Evolutionary conservation across 352 stramenopile genomes (phyloP).

Genomic region (Globisporangium carolinianum): DNA sequence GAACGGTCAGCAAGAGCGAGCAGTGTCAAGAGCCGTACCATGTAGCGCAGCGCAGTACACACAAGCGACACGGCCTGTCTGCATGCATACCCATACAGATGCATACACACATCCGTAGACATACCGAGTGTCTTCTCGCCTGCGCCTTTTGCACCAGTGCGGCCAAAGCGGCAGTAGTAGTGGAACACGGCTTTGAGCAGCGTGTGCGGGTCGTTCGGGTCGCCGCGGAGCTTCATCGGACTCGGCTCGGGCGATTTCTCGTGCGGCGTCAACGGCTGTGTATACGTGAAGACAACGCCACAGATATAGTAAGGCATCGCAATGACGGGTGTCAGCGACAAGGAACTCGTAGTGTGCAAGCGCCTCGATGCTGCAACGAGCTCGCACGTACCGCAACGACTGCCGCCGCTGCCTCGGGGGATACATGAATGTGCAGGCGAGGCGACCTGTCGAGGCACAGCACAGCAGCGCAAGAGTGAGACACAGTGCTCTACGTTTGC

Average conservation of each 20-base stretch:
- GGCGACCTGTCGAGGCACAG: slow-evolving; percentile 7
- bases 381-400: slow-evolving; percentile 6
- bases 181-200: slow-evolving; percentile 76
- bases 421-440: slow-evolving; percentile 10
- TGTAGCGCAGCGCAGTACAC: too few species aligned
- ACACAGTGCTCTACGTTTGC: too few species aligned
- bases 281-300: not conserved
- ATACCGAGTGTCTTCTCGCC: slow-evolving; percentile 65
- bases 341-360: not conserved
- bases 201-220: slow-evolving; percentile 76
- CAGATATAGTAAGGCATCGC: not conserved
- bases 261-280: slow-evolving; percentile 4
- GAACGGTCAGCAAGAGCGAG: not conserved
- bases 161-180: slow-evolving; percentile 82
- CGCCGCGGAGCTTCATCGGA: slow-evolving; percentile 38
- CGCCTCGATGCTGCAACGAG: not conserved
- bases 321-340: not conserved
- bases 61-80: too few species aligned
- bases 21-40: too few species aligned
- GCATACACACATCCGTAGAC: not conserved
- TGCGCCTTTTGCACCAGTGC: slow-evolving; percentile 53
- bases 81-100: too few species aligned
- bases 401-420: slow-evolving; percentile 6
- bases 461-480: not conserved
- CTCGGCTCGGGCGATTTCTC: slow-evolving; percentile 14